Conservation (phyloP, 495 filamentous ascomycete genomes). For the Lentithecium fluviatile region DNA sequence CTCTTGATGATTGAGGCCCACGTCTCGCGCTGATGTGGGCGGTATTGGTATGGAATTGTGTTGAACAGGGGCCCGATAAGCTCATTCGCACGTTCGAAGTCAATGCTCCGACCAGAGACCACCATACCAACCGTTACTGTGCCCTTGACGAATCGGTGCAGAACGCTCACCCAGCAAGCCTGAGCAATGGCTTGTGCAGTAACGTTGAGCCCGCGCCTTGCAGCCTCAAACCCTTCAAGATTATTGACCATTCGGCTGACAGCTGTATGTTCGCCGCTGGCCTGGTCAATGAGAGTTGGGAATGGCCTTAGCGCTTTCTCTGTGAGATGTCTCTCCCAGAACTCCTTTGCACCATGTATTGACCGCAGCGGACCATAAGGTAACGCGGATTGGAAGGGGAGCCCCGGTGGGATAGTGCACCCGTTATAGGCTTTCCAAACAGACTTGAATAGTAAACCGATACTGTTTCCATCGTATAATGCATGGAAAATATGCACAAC, state of each 20-base stretch:
- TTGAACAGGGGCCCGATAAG: slow-evolving; percentile 88
- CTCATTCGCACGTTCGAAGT: slow-evolving; percentile 62
- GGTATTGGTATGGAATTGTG: slow-evolving; percentile 69
- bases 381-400: slow-evolving; percentile 54
- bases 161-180: slow-evolving; percentile 63
- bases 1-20: slow-evolving; percentile 53
- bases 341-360: slow-evolving; percentile 54
- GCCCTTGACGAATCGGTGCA: slow-evolving; percentile 46
- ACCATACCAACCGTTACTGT: slow-evolving; percentile 61
- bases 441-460: slow-evolving; percentile 64
- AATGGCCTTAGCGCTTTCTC: slow-evolving; percentile 11
- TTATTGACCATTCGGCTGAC: slow-evolving; percentile 10
- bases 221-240: slow-evolving; percentile 37
- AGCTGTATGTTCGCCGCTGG: neutral
- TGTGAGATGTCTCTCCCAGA: slow-evolving; percentile 66
- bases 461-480: slow-evolving; percentile 82
- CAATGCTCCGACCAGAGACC: slow-evolving; percentile 67
- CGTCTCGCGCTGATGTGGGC: slow-evolving; percentile 47
- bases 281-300: neutral
- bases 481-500: slow-evolving; percentile 75
- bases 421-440: slow-evolving; percentile 46
- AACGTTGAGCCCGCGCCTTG: slow-evolving; percentile 58
- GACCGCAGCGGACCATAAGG: slow-evolving; percentile 58
- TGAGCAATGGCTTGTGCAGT: slow-evolving; percentile 75
- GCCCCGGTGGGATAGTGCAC: slow-evolving; percentile 34